Conservation (phyloP, 495 filamentous ascomycete genomes). For the Staphylotrichum tortipilum region DNA sequence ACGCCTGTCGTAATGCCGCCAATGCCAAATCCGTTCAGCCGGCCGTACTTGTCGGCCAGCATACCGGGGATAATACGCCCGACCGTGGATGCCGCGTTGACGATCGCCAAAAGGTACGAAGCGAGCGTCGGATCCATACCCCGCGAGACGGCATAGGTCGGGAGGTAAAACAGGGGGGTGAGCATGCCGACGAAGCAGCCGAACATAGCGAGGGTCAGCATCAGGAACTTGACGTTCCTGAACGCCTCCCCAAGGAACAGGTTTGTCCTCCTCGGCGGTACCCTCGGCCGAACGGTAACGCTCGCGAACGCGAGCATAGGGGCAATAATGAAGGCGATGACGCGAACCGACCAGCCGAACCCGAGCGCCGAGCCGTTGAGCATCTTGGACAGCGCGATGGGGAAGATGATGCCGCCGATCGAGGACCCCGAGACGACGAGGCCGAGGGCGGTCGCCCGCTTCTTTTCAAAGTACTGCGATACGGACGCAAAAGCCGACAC, state of each 20-base stretch:
- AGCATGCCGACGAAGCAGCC: constrained; percentile 46
- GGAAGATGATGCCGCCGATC: constrained; percentile 48
- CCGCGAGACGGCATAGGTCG: constrained; percentile 39
- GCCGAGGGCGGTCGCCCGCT: constrained; percentile 47
- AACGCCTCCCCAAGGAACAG: constrained; percentile 40
- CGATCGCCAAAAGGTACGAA: constrained; percentile 46
- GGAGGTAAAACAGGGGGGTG: constrained; percentile 49
- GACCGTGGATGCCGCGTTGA: constrained; percentile 47
- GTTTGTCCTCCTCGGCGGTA: constrained; percentile 34
- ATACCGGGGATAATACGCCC: constrained; percentile 51
- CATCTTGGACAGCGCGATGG: constrained; percentile 35
- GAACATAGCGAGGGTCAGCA: constrained; percentile 34
- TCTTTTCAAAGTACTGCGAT: constrained; percentile 47
- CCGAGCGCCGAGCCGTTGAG: constrained; percentile 34
- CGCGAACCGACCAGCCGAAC: constrained; percentile 54
- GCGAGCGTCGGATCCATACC: constrained; percentile 42
- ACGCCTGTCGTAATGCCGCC: constrained; percentile 30
- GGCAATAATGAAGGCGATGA: constrained; percentile 49
- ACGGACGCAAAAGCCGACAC: constrained; percentile 46
- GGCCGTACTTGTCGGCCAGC: constrained; percentile 46
- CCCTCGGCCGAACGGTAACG: constrained; percentile 32
- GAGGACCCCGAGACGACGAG: constrained; percentile 48
- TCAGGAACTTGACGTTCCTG: constrained; percentile 24
- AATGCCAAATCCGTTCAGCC: constrained; percentile 38
- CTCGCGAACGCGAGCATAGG: constrained; percentile 36